phyloP scores from a whole-genome alignment of 805 yeast genomes.

The Torulaspora indica region DNA sequence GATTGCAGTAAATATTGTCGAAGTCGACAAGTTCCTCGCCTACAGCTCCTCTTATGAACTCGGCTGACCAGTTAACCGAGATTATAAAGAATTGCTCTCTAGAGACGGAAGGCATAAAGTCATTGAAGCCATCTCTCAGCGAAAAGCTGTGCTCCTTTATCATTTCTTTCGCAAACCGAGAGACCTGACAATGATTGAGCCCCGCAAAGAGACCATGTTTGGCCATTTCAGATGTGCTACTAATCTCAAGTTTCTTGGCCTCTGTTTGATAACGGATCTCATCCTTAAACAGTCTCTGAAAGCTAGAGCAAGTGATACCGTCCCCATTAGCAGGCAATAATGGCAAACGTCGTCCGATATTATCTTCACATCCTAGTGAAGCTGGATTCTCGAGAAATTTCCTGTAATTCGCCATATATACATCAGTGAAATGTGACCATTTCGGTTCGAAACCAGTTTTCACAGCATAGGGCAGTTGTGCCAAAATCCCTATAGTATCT shows the following conservation, averaged over 20 bases:
- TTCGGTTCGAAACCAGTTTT: conserved; percentile 18
- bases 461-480: conserved; percentile 22
- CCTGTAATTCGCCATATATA: conserved; percentile 21
- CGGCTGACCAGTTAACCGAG: conserved; percentile 33
- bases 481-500: conserved; percentile 29
- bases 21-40: conserved; percentile 8
- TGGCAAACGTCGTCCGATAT: conserved; percentile 13
- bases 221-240: conserved; percentile 26
- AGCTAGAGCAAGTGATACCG: conserved; percentile 15
- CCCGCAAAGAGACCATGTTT: conserved; percentile 18
- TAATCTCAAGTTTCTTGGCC: conserved; percentile 22
- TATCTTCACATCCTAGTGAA: background rate
- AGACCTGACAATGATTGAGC: conserved; percentile 17
- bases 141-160: conserved; percentile 5
- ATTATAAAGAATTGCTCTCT: conserved; percentile 20
- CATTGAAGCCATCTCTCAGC: conserved; percentile 19
- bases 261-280: conserved; percentile 21
- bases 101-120: conserved; percentile 8
- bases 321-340: conserved; percentile 5
- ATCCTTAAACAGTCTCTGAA: conserved; percentile 9
- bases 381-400: conserved; percentile 6
- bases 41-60: conserved; percentile 24
- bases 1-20: conserved; percentile 26
- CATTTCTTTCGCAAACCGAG: conserved; percentile 9
- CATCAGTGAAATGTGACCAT: conserved; percentile 28